Evolutionary conservation across 73 alveolate genomes (phyloP), one percentile per base, ranked within the genome.

Genomic region (Paramecium primaurelia): DNA sequence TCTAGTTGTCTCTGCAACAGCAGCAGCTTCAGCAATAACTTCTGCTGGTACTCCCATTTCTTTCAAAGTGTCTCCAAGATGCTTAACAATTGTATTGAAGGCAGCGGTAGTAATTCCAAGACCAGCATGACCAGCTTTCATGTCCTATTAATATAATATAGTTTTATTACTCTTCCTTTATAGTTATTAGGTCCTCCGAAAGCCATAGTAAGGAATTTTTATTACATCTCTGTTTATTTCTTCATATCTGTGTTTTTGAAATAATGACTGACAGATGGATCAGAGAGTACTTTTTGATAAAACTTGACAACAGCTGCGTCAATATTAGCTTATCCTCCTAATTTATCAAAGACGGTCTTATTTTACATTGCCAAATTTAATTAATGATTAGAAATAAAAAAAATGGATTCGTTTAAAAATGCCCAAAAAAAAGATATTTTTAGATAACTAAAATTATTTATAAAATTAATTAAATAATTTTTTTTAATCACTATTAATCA

Each of bases 151-250:
- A 4, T 30, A 25, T 51, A 51, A 11, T 25, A 12, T 10, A 4
- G 11, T 38, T 10, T 18, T 14, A 12, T 18, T 37, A 69, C 86
- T 28, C 38, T 89, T n/a, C 44, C 75, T 58, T n/a, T 38, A 51
- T 93, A 94, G 73, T 86, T 94, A 30, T 89, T 47, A 45, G 96
- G 90, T 30, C 97, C 97, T n/a, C 97, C 97, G 32, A 77, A 59
- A 49, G 96, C 97, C 88, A 71, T 71, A n/a, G 95, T 86, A 16
- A 94, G 60, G 92, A 94, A 94, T 18, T 37, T 45, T 36, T 73
- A 73, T 77, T 94, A 84, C 75, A 37, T 37, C 42, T 71, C 92
- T 42, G 86, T 80, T 26, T 94, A 80, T 47, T 88, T 92, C 18
- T 64, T 77, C 93, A 92, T 94, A 34, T 94, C 96, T 20, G 96